Evolutionary conservation across 2,329 filamentous ascomycete genomes (phyloP).

Genomic region (Calonectria pauciramosa): DNA sequence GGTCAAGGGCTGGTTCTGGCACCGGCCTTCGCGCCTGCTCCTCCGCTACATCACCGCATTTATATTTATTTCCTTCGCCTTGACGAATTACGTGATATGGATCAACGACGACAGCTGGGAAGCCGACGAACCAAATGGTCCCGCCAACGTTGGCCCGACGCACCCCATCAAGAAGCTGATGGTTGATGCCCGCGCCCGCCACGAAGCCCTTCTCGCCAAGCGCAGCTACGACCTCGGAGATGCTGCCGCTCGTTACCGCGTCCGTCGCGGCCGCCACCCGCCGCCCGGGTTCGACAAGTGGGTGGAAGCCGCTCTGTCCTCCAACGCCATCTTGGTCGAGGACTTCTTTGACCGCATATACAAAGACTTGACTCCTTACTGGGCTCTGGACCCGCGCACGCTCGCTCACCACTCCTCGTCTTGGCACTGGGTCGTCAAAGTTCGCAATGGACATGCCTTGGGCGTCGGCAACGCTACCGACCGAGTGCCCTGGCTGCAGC

Average conservation of each 20-base stretch:
- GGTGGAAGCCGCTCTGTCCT: constrained; percentile 66
- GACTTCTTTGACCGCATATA: constrained; percentile 76
- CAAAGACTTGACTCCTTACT: constrained; percentile 73
- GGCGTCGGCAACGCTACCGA: constrained; percentile 55
- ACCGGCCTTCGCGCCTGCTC: constrained; percentile 46
- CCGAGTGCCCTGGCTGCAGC: constrained; percentile 60
- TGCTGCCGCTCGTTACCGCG: constrained; percentile 69
- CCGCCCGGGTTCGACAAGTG: constrained; percentile 75
- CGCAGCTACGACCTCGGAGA: constrained; percentile 64
- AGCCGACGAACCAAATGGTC: constrained; percentile 37
- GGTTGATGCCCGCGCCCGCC: constrained; percentile 58
- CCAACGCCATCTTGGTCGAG: constrained; percentile 70
- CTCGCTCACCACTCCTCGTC: constrained; percentile 55
- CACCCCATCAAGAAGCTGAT: constrained; percentile 69
- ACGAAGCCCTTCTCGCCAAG: constrained; percentile 57
- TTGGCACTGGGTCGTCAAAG: constrained; percentile 62
- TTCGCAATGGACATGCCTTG: constrained; percentile 60
- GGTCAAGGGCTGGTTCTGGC: constrained; percentile 44
- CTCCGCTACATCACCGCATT: constrained; percentile 46
- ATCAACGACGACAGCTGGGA: constrained; percentile 41
- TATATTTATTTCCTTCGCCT: constrained; percentile 42
- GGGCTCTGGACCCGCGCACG: constrained; percentile 64
- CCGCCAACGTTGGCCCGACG: constrained; percentile 42
- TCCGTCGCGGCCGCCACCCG: constrained; percentile 70
- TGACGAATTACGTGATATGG: constrained; percentile 51